Conservation (phyloP, 805 yeast genomes). For the Candida incommunis region DNA sequence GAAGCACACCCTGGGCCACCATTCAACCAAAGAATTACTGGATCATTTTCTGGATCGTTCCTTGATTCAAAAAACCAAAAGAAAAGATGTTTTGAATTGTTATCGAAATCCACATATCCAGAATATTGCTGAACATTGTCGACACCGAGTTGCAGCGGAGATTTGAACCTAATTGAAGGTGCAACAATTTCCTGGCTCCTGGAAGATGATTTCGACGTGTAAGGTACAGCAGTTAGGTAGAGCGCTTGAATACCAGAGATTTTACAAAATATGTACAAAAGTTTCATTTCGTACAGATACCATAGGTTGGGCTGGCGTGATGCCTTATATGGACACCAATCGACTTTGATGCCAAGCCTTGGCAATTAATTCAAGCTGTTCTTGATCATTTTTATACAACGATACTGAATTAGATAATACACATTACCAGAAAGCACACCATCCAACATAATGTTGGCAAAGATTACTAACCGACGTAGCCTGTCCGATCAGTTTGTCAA, state of each 20-base stretch:
- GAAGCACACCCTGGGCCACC: conserved; percentile 87
- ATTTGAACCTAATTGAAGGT: conserved; percentile 47
- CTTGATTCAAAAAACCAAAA: conserved; percentile 71
- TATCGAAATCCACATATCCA: conserved; percentile 73
- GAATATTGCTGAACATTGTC: conserved; percentile 72
- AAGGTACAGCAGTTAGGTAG: too few relatives aligned
- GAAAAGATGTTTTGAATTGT: conserved; percentile 74
- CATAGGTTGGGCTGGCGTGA: too few relatives aligned
- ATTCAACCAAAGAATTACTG: conserved; percentile 66
- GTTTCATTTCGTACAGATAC: too few relatives aligned
- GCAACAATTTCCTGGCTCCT: too few relatives aligned
- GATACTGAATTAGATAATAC: conserved; percentile 6
- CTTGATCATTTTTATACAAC: too few relatives aligned
- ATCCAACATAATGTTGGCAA: conserved; percentile 94
- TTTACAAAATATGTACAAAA: too few relatives aligned
- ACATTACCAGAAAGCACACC: conserved; percentile 94
- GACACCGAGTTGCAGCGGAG: conserved; percentile 60
- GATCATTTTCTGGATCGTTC: conserved; percentile 67
- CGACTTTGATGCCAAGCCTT: too few relatives aligned
- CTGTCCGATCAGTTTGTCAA: conserved; percentile 84
- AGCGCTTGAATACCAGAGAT: too few relatives aligned
- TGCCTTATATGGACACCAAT: too few relatives aligned
- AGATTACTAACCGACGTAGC: conserved; percentile 93
- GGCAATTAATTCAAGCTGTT: too few relatives aligned
- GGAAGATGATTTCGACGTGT: too few relatives aligned